Conservation (phyloP, 768 basidiomycete species). For the Boletales sp. region DNA sequence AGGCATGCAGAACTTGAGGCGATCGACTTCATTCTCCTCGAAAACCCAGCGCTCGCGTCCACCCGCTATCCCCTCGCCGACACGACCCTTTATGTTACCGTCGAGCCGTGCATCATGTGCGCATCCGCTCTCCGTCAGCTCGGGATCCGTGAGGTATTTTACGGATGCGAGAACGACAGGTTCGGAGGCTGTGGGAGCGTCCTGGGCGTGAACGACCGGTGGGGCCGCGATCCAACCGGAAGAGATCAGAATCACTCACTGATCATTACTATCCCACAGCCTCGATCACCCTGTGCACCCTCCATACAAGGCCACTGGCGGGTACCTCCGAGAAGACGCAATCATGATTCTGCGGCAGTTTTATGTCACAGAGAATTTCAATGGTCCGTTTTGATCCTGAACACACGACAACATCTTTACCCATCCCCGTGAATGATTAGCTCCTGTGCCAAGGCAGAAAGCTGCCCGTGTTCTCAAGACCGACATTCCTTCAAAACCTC, state of each 20-base stretch:
- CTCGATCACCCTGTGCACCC: constrained; percentile 71
- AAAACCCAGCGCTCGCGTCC: constrained; percentile 53
- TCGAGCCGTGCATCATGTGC: constrained; percentile 99
- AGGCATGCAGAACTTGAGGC: constrained; percentile 97
- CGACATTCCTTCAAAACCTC: constrained; percentile 45
- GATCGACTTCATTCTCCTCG: constrained; percentile 83
- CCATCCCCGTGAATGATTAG: constrained; percentile 37
- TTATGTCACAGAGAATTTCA: constrained; percentile 90
- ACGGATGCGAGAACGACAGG: constrained; percentile 92
- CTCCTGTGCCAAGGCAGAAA: constrained; percentile 88
- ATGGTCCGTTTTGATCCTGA: constrained; percentile 53
- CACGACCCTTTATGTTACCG: constrained; percentile 93
- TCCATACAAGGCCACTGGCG: constrained; percentile 69
- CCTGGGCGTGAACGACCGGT: constrained; percentile 79
- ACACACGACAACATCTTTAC: background rate
- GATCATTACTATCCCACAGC: constrained; percentile 35
- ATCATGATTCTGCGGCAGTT: constrained; percentile 85
- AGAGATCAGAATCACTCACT: background rate
- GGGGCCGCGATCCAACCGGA: constrained; percentile 13
- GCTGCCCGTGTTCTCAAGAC: constrained; percentile 81
- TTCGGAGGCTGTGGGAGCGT: constrained; percentile 98
- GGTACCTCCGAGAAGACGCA: constrained; percentile 76
- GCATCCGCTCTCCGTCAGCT: constrained; percentile 92
- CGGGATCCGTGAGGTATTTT: constrained; percentile 86
- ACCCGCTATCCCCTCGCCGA: constrained; percentile 61